Evolutionary conservation across 805 yeast species (phyloP).

Genomic region (Tanozyma kutaoensis): DNA sequence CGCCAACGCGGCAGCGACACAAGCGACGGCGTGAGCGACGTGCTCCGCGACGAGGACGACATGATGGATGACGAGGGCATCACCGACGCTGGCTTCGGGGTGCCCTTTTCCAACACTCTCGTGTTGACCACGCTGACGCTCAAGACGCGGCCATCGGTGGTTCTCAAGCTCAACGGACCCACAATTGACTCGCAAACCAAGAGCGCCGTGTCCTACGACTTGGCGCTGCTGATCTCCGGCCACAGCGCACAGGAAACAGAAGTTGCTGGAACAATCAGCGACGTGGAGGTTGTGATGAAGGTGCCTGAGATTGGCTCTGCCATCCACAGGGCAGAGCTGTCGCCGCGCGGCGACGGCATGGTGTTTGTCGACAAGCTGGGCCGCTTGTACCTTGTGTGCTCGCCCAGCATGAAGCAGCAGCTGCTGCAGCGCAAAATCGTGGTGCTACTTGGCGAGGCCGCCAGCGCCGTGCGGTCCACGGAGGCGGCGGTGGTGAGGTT

Average conservation of each 20-base stretch:
- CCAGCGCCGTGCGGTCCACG: constrained; percentile 55
- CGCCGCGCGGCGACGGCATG: constrained; percentile 79
- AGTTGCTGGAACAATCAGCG: constrained; percentile 3
- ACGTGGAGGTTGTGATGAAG: constrained; percentile 28
- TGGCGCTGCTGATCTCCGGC: constrained; percentile 1
- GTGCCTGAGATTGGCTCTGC: constrained; percentile 72
- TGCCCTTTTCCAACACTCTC: constrained; percentile 18
- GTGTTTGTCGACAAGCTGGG: constrained; percentile 78
- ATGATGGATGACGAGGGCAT: constrained; percentile 78
- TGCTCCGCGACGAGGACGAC: constrained; percentile 7
- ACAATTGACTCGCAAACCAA: constrained; percentile 27
- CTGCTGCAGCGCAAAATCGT: constrained; percentile 28
- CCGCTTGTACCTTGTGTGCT: constrained; percentile 50
- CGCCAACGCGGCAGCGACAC: constrained; percentile 3
- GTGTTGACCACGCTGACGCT: constrained; percentile 25
- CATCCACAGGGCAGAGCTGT: constrained; percentile 60
- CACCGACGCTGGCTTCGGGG: constrained; percentile 56
- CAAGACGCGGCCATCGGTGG: constrained; percentile 17
- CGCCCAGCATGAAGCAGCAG: constrained; percentile 31
- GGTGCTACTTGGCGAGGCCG: constrained; percentile 63
- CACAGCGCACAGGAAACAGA: not conserved
- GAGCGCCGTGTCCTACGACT: constrained; percentile 1
- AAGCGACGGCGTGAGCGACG: constrained; percentile 3
- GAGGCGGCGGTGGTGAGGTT: constrained; percentile 75
- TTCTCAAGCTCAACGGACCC: constrained; percentile 26